A percentile compares a stretch with the other conserved stretches of the same genome.
Conservation (phyloP, 2,329 filamentous ascomycete species). For the Pyrenophora tritici-repentis region DNA sequence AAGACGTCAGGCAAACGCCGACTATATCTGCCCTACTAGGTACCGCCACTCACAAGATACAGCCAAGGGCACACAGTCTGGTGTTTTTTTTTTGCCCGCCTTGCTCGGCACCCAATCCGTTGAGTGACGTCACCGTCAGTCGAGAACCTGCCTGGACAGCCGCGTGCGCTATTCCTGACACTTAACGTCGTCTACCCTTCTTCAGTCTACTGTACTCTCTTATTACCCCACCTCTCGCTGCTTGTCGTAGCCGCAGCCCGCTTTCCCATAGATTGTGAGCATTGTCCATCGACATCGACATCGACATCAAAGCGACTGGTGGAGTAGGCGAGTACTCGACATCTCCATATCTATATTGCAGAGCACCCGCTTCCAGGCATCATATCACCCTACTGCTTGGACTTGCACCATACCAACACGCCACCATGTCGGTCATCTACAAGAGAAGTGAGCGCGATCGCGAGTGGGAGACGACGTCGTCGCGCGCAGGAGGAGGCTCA, state of each 20-base stretch:
- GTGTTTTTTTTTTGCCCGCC: background rate
- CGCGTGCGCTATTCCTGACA: slow-evolving; percentile 16
- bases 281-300: slow-evolving; percentile 4
- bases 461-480: slow-evolving; percentile 49
- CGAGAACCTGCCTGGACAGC: slow-evolving; percentile 16
- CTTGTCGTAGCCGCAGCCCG: slow-evolving; percentile 9
- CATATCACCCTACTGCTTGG: background rate
- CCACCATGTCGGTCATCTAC: slow-evolving; percentile 53
- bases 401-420: slow-evolving; percentile 5
- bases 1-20: slow-evolving; percentile 2
- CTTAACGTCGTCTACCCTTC: slow-evolving; percentile 17
- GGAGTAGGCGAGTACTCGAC: slow-evolving; percentile 19
- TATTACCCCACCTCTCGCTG: slow-evolving; percentile 13
- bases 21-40: too few species aligned
- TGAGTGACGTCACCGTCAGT: slow-evolving; percentile 16
- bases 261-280: slow-evolving; percentile 7
- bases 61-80: background rate
- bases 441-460: slow-evolving; percentile 51
- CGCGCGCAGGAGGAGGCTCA: slow-evolving; percentile 38
- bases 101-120: slow-evolving; percentile 1
- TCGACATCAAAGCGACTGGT: slow-evolving; percentile 24
- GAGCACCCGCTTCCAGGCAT: slow-evolving; percentile 6
- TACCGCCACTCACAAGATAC: background rate
- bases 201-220: slow-evolving; percentile 14
- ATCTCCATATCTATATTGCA: slow-evolving; percentile 1